Percentiles rank a stretch among this genome's conserved stretches.
Evolutionary conservation across 352 stramenopile genomes (phyloP).

Genomic region (Achlya hypogyna): DNA sequence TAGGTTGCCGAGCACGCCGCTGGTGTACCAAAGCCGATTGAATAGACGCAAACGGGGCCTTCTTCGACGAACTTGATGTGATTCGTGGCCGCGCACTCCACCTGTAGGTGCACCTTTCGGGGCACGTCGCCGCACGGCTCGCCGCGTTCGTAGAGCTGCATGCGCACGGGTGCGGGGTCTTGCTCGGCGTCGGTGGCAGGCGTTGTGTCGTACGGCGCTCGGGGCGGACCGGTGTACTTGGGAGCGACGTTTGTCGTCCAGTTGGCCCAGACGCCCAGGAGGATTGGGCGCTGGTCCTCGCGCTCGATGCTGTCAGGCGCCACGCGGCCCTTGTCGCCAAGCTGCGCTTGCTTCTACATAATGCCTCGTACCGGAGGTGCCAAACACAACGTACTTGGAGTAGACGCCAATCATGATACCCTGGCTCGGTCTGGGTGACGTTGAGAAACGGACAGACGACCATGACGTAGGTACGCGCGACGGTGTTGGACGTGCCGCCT

Average conservation of each 20-base stretch:
- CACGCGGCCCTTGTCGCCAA: background rate
- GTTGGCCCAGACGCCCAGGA: conserved; percentile 8
- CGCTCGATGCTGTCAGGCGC: background rate
- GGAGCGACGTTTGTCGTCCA: background rate
- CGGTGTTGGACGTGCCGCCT: conserved; percentile 62
- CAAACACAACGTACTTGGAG: conserved; percentile 28
- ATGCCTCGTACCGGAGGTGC: background rate
- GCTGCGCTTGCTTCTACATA: conserved; percentile 15
- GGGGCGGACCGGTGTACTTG: background rate
- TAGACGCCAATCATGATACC: conserved; percentile 41
- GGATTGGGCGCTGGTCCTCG: conserved; percentile 9
- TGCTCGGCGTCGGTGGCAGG: background rate
- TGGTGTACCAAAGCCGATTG: conserved; percentile 16
- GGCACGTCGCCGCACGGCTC: background rate
- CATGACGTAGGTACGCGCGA: conserved; percentile 49
- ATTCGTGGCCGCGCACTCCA: conserved; percentile 11
- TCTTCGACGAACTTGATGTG: conserved; percentile 15
- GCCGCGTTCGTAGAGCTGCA: conserved; percentile 5
- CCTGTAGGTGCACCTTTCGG: conserved; percentile 1
- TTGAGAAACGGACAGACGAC: conserved; percentile 75
- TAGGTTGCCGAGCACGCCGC: conserved; percentile 8
- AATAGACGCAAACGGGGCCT: conserved; percentile 6
- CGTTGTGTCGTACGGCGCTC: background rate
- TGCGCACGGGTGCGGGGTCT: background rate
- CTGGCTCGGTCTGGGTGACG: conserved; percentile 58